Conservation (phyloP, 768 basidiomycete species). For the Ramaria rubella region DNA sequence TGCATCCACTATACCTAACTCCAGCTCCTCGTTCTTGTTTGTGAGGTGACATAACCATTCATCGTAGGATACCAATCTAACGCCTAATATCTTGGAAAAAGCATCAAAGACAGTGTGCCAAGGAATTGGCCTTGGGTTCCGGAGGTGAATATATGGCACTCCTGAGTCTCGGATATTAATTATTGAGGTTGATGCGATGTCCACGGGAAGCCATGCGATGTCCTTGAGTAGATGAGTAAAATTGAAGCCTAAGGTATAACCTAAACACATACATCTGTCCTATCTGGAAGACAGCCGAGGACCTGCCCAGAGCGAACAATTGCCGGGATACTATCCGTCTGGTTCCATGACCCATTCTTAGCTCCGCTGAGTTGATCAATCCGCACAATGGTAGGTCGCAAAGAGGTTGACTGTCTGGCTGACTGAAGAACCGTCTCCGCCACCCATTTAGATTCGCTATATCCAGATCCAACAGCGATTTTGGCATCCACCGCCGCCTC, state of each 20-base stretch:
- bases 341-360: slow-evolving; percentile 14
- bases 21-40: too few species aligned
- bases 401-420: slow-evolving; percentile 13
- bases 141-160: neutral
- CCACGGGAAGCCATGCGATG: slow-evolving; percentile 33
- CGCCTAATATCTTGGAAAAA: neutral
- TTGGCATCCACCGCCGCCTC: too few species aligned
- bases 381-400: slow-evolving; percentile 17
- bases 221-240: slow-evolving; percentile 9
- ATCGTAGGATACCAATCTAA: neutral
- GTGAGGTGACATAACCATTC: neutral
- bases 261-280: slow-evolving; percentile 2
- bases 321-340: slow-evolving; percentile 14
- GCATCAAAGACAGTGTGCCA: neutral
- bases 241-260: neutral
- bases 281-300: slow-evolving; percentile 1
- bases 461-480: too few species aligned
- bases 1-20: neutral
- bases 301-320: slow-evolving; percentile 1
- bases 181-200: slow-evolving; percentile 29
- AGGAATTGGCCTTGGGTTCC: neutral
- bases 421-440: too few species aligned
- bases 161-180: slow-evolving; percentile 23
- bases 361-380: slow-evolving; percentile 15
- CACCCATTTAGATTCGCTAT: too few species aligned